Conservation (phyloP, 2,329 filamentous ascomycete genomes). For the Trichoderma koningiopsis region DNA sequence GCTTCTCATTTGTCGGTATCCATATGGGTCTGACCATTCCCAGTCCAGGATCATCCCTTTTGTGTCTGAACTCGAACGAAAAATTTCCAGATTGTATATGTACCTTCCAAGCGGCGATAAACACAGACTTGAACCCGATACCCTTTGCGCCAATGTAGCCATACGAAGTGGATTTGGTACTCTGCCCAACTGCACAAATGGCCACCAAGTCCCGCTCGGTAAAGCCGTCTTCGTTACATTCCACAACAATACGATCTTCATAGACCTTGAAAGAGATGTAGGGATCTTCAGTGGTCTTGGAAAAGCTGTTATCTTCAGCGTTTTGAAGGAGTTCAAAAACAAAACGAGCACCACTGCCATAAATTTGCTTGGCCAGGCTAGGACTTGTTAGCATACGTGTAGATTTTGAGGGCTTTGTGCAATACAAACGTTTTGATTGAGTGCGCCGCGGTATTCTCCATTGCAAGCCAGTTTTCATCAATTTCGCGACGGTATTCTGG, state of each 20-base stretch:
- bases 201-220: conserved; percentile 45
- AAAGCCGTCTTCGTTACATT: conserved; percentile 56
- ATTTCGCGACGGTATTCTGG: background rate
- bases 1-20: background rate
- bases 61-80: conserved; percentile 45
- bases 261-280: conserved; percentile 42
- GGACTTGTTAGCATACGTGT: background rate
- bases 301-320: conserved; percentile 54
- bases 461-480: background rate
- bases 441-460: background rate
- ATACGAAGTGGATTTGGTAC: conserved; percentile 46
- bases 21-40: background rate
- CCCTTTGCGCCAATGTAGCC: conserved; percentile 55
- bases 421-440: background rate
- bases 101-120: conserved; percentile 49
- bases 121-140: conserved; percentile 56
- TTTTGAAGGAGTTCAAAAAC: conserved; percentile 58
- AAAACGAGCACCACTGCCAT: conserved; percentile 49
- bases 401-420: background rate
- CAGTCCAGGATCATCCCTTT: background rate
- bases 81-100: conserved; percentile 48
- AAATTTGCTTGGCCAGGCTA: conserved; percentile 48
- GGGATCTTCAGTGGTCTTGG: conserved; percentile 32
- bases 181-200: conserved; percentile 49
- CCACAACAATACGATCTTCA: conserved; percentile 44